phyloP scores from a whole-genome alignment of 352 stramenopile genomes.

The Globisporangium ultimum region DNA sequence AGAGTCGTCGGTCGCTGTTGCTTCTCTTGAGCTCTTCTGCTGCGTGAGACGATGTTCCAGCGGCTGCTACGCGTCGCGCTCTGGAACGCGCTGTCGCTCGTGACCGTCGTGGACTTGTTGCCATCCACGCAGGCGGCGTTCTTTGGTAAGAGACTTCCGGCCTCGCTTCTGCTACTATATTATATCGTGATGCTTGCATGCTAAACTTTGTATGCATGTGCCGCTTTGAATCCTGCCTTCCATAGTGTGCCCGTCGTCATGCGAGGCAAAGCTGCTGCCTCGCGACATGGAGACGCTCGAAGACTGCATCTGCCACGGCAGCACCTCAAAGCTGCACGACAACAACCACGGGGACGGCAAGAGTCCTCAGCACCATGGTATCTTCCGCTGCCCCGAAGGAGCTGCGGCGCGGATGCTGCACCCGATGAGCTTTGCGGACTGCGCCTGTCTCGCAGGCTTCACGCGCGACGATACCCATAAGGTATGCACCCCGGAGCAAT shows the following conservation, averaged over 20 bases:
- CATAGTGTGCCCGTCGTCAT: constrained; percentile 57
- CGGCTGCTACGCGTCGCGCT: constrained; percentile 11
- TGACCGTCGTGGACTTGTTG: constrained; percentile 10
- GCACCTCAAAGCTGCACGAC: neutral
- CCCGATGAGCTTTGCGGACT: constrained; percentile 43
- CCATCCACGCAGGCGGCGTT: constrained; percentile 27
- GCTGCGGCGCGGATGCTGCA: constrained; percentile 26
- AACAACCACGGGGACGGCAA: constrained; percentile 14
- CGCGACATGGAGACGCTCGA: constrained; percentile 79
- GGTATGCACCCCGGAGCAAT: constrained; percentile 26
- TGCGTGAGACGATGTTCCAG: constrained; percentile 16
- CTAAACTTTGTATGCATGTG: no score
- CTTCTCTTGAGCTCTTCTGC: neutral
- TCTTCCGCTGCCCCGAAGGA: constrained; percentile 34
- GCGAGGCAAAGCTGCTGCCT: constrained; percentile 72
- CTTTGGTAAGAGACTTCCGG: constrained; percentile 23
- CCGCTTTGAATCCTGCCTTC: neutral
- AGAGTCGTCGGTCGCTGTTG: neutral
- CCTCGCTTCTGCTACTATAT: neutral
- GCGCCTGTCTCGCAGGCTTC: constrained; percentile 25
- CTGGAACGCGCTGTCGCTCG: constrained; percentile 13
- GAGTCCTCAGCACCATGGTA: neutral
- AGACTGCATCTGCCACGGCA: constrained; percentile 58
- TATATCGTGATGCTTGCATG: neutral
- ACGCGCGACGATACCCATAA: constrained; percentile 38